A percentile compares a stretch with the other conserved stretches of the same genome.
Conservation (phyloP, 371 early-diverging fungal genomes). For the Mortierella sp. region DNA sequence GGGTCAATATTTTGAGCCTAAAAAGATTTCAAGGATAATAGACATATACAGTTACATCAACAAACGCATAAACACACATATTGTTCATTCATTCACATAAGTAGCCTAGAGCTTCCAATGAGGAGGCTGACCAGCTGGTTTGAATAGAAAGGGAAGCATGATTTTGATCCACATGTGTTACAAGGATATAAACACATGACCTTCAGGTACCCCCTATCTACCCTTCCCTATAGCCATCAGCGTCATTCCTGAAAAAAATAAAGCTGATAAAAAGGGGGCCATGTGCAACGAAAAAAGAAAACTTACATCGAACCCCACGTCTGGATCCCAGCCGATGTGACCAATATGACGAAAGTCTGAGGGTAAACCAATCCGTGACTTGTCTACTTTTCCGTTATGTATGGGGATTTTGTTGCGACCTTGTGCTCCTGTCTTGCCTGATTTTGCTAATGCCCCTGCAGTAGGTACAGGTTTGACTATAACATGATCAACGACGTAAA, state of each 20-base stretch:
- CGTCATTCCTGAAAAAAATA: not conserved
- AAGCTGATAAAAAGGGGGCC: not conserved
- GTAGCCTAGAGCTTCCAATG: not conserved
- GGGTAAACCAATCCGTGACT: slow-evolving; percentile 81
- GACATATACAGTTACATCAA: not conserved
- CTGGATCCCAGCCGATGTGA: slow-evolving; percentile 86
- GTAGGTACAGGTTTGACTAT: slow-evolving; percentile 50
- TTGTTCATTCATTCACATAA: too few species aligned
- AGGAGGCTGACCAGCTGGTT: not conserved
- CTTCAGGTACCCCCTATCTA: slow-evolving; percentile 6
- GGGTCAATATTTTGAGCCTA: slow-evolving; percentile 83
- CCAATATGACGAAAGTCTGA: slow-evolving; percentile 84
- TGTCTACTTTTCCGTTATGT: slow-evolving; percentile 68
- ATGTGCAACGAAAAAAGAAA: too few species aligned
- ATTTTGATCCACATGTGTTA: not conserved
- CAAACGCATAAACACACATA: not conserved
- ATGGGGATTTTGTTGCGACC: slow-evolving; percentile 34
- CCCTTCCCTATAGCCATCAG: not conserved
- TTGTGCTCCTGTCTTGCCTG: slow-evolving; percentile 32
- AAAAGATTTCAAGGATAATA: not conserved
- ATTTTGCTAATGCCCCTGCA: slow-evolving; percentile 34
- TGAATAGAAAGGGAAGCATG: not conserved
- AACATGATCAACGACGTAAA: not conserved
- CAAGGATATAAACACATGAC: not conserved
- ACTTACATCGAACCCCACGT: slow-evolving; percentile 81